Evolutionary conservation across 1,139 yeast species (phyloP).

Genomic region (Zygosaccharomyces sapae): DNA sequence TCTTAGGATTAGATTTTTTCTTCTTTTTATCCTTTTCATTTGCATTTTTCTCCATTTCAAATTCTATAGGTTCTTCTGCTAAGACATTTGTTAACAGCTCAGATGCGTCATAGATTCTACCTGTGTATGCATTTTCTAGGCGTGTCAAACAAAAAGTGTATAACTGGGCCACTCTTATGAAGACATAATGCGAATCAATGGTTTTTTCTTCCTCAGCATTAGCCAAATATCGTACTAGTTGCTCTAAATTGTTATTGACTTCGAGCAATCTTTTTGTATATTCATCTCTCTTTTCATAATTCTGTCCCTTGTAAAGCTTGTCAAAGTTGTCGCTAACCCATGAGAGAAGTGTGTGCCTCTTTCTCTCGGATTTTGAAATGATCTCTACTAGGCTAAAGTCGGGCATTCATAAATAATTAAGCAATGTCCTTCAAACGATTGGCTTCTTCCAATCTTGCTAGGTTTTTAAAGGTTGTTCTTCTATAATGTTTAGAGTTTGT

Average conservation of each 20-base stretch:
- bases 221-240: constrained; percentile 16
- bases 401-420: constrained; percentile 2
- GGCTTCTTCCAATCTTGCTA: too few relatives aligned
- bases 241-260: constrained; percentile 15
- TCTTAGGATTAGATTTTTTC: constrained; percentile 19
- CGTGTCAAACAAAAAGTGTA: constrained; percentile 19
- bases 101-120: constrained; percentile 30
- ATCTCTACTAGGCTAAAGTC: constrained; percentile 4
- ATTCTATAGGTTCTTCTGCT: constrained; percentile 27
- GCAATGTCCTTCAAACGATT: too few relatives aligned
- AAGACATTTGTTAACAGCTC: constrained; percentile 27
- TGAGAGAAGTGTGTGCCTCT: constrained; percentile 22
- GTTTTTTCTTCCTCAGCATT: constrained; percentile 13
- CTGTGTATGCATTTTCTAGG: constrained; percentile 20
- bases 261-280: constrained; percentile 4
- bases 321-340: constrained; percentile 24
- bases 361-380: constrained; percentile 9
- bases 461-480: background rate
- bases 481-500: background rate
- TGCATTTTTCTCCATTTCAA: constrained; percentile 9
- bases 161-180: constrained; percentile 24
- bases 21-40: constrained; percentile 19
- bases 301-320: constrained; percentile 10
- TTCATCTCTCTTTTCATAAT: constrained; percentile 4
- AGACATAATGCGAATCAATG: constrained; percentile 24